These are phyloP conservation scores for Extremus antarcticus DNA, from an alignment of 495 filamentous ascomycete genomes.

Conservation along the genomic window DNA sequence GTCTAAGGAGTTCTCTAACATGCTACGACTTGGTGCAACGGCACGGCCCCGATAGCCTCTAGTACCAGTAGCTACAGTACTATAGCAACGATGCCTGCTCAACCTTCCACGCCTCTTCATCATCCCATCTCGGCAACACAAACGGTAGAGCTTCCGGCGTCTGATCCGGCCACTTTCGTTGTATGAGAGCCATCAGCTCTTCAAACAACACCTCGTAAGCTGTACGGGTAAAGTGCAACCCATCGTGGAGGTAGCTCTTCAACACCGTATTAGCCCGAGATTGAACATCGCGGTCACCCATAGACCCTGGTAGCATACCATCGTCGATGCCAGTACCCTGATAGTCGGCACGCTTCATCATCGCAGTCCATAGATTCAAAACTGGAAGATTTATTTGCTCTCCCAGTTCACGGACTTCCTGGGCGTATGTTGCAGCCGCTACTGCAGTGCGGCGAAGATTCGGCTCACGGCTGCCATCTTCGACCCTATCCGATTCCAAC, in stretches of 20 bases:
- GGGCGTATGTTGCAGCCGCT: conserved; percentile 58
- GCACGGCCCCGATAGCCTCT: too few relatives aligned
- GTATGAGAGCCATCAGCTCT: conserved; percentile 43
- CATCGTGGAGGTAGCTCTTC: conserved; percentile 46
- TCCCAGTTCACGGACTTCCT: conserved; percentile 55
- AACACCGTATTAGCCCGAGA: conserved; percentile 29
- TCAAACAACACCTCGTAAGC: conserved; percentile 51
- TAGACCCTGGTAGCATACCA: conserved; percentile 30
- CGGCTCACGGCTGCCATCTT: conserved; percentile 25
- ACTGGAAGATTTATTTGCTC: conserved; percentile 51
- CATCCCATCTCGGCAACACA: conserved; percentile 45
- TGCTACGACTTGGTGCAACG: too few relatives aligned
- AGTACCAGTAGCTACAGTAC: too few relatives aligned
- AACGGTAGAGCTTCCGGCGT: conserved; percentile 40
- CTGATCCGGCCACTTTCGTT: conserved; percentile 47
- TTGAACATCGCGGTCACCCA: conserved; percentile 15
- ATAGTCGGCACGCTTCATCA: conserved; percentile 59
- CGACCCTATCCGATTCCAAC: conserved; percentile 40
- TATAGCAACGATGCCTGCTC: background rate
- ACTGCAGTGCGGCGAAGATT: conserved; percentile 49
- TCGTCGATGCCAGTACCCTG: conserved; percentile 44
- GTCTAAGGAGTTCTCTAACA: too few relatives aligned
- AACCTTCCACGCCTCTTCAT: conserved; percentile 14
- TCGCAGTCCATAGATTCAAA: conserved; percentile 61
- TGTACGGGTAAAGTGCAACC: conserved; percentile 52